Percentiles rank a stretch among this genome's conserved stretches.
phyloP scores from a whole-genome alignment of 139 green algal species.

The Eudorina sp. region DNA sequence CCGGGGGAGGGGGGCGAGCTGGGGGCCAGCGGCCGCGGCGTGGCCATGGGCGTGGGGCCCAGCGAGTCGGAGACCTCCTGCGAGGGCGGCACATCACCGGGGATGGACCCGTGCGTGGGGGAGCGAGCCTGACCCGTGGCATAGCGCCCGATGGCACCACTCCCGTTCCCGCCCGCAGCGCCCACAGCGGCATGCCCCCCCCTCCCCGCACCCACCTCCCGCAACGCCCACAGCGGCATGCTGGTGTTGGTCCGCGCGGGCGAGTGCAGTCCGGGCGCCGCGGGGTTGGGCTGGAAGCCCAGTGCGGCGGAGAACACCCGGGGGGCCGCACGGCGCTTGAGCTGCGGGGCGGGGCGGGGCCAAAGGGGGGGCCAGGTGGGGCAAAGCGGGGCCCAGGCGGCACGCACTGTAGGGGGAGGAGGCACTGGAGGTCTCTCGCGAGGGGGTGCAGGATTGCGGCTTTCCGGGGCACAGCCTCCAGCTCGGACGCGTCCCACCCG shows the following conservation, averaged over 20 bases:
- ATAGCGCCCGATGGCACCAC: too few species aligned
- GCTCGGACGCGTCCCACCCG: too few species aligned
- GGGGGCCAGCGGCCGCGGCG: neutral
- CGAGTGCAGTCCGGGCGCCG: neutral
- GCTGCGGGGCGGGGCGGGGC: neutral
- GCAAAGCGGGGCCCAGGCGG: too few species aligned
- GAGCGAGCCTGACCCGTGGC: too few species aligned
- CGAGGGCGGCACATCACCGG: too few species aligned
- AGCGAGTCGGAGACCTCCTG: constrained; percentile 9
- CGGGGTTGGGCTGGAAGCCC: constrained; percentile 31
- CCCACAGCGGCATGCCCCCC: neutral
- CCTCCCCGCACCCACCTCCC: neutral
- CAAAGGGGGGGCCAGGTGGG: too few species aligned
- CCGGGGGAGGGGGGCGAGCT: constrained; percentile 20
- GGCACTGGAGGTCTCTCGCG: too few species aligned
- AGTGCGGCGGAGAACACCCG: constrained; percentile 25
- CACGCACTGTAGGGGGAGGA: too few species aligned
- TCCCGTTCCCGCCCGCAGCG: too few species aligned
- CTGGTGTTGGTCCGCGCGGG: constrained; percentile 31
- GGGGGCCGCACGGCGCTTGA: constrained; percentile 20
- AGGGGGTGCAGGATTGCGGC: too few species aligned
- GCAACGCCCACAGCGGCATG: constrained; percentile 46
- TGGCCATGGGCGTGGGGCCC: constrained; percentile 26
- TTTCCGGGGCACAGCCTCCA: too few species aligned
- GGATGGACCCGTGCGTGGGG: too few species aligned